A percentile compares a stretch with the other conserved stretches of the same genome.
Conservation (phyloP, 805 yeast species). For the Hanseniaspora taiwanica region DNA sequence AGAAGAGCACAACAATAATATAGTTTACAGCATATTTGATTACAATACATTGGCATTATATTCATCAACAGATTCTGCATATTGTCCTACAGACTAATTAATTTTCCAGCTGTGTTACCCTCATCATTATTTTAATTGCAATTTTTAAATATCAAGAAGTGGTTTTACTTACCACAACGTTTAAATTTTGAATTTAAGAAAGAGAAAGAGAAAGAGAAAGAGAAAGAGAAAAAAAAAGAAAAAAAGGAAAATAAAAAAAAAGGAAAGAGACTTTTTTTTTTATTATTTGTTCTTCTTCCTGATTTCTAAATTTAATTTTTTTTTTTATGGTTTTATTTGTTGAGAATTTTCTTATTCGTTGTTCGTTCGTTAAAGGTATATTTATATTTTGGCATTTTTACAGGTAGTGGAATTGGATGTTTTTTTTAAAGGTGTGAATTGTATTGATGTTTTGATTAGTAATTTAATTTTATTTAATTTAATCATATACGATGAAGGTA, state of each 20-base stretch:
- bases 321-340: no score
- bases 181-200: background rate
- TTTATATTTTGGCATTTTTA: no score
- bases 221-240: conserved; percentile 8
- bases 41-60: background rate
- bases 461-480: no score
- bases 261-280: background rate
- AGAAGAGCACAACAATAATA: background rate
- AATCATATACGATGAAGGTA: no score
- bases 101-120: background rate
- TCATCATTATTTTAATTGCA: no score
- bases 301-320: no score
- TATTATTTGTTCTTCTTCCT: background rate
- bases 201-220: background rate
- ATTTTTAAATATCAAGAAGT: no score
- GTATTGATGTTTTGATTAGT: background rate
- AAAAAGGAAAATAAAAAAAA: conserved; percentile 17
- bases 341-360: no score
- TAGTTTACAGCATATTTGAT: background rate
- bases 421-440: no score
- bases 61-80: background rate
- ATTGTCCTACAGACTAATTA: background rate
- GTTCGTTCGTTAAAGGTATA: no score
- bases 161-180: no score
- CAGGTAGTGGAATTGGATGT: no score